Conservation (phyloP, 2,329 filamentous ascomycete species). For the Chrysosporium keratinophilum region DNA sequence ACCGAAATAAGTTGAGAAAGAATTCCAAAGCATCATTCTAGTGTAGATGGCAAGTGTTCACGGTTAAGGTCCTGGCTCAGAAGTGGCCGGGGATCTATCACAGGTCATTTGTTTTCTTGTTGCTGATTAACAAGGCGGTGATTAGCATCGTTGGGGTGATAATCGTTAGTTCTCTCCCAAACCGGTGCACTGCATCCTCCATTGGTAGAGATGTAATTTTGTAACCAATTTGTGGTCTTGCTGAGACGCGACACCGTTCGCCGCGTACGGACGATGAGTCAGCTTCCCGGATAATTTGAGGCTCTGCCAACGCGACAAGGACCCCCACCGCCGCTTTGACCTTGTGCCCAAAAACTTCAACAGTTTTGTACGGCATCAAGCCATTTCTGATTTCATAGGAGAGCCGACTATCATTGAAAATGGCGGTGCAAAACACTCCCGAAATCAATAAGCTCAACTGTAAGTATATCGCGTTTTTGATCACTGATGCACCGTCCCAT, state of each 20-base stretch:
- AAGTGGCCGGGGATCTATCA: too few species aligned
- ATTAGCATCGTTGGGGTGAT: too few species aligned
- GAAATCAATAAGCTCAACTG: slow-evolving; percentile 34
- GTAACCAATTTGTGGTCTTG: too few species aligned
- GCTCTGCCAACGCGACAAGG: not conserved
- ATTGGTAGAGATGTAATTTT: too few species aligned
- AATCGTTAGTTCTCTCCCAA: too few species aligned
- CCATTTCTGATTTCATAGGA: not conserved
- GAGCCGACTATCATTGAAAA: slow-evolving; percentile 19
- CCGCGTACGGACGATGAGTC: not conserved
- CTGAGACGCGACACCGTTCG: too few species aligned
- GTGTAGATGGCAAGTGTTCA: too few species aligned
- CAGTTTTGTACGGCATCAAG: not conserved
- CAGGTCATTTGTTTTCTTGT: not conserved
- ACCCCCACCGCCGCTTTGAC: not conserved
- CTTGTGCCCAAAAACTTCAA: not conserved
- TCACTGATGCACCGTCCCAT: not conserved
- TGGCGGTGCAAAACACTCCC: slow-evolving; percentile 35
- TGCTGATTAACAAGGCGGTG: too few species aligned
- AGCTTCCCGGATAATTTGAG: not conserved
- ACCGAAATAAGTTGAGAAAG: too few species aligned
- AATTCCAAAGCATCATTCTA: too few species aligned
- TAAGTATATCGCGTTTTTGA: slow-evolving; percentile 19
- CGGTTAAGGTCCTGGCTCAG: too few species aligned
- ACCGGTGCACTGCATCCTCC: too few species aligned